Evolutionary conservation across 805 yeast genomes (phyloP).

Genomic region (Ogataea methylovora): DNA sequence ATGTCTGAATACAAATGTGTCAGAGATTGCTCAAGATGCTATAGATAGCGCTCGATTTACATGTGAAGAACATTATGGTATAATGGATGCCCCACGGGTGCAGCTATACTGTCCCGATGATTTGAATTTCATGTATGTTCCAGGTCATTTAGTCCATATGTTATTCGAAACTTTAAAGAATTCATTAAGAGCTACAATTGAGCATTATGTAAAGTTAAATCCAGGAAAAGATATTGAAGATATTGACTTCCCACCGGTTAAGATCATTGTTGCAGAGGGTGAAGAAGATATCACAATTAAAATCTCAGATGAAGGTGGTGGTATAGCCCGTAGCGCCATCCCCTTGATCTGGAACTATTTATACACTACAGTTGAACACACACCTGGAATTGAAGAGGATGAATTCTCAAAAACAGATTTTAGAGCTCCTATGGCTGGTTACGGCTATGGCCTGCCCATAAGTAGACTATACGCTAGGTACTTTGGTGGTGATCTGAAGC

Average conservation of each 20-base stretch:
- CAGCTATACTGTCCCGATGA: conserved; percentile 70
- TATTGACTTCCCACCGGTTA: conserved; percentile 72
- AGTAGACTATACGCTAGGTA: conserved; percentile 81
- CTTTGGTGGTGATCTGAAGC: conserved; percentile 83
- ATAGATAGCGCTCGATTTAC: conserved; percentile 86
- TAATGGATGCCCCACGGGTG: conserved; percentile 80
- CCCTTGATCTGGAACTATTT: conserved; percentile 88
- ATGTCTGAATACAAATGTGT: conserved; percentile 76
- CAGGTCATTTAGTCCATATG: conserved; percentile 90
- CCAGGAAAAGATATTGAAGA: conserved; percentile 48
- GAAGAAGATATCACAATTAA: conserved; percentile 86
- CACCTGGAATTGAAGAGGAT: conserved; percentile 59
- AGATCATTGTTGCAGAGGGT: conserved; percentile 83
- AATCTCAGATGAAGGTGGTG: conserved; percentile 91
- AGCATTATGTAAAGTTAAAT: conserved; percentile 55
- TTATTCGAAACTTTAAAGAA: conserved; percentile 82
- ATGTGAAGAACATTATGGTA: conserved; percentile 85
- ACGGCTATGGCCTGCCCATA: conserved; percentile 86
- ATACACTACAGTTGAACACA: conserved; percentile 76
- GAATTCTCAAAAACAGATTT: conserved; percentile 45
- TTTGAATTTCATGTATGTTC: conserved; percentile 82
- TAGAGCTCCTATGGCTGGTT: conserved; percentile 91
- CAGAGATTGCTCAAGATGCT: conserved; percentile 80
- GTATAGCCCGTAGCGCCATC: conserved; percentile 76
- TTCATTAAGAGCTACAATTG: conserved; percentile 84